phyloP scores from a whole-genome alignment of 2,329 filamentous ascomycete species.

The Cadophora gregata region DNA sequence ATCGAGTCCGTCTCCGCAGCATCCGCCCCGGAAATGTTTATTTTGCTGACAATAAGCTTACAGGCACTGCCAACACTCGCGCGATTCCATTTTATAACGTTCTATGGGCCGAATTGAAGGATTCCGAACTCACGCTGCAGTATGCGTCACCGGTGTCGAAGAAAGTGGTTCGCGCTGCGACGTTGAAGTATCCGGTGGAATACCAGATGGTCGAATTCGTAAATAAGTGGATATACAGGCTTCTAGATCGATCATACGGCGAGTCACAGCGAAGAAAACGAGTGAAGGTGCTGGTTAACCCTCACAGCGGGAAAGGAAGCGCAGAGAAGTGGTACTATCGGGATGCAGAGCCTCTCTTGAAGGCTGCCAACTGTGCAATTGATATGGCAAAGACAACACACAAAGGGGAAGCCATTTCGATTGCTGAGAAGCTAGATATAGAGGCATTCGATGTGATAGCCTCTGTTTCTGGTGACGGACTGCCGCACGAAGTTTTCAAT shows the following conservation, averaged over 20 bases:
- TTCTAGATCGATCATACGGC: conserved; percentile 76
- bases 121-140: conserved; percentile 69
- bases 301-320: conserved; percentile 82
- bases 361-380: conserved; percentile 77
- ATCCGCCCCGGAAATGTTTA: conserved; percentile 14
- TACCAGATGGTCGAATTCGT: conserved; percentile 39
- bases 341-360: conserved; percentile 81
- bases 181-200: conserved; percentile 64
- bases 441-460: conserved; percentile 84
- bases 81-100: conserved; percentile 82
- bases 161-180: conserved; percentile 63
- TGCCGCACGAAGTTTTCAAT: conserved; percentile 94
- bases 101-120: conserved; percentile 75
- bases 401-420: conserved; percentile 78
- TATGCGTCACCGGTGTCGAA: conserved; percentile 70
- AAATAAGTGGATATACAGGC: conserved; percentile 62
- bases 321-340: conserved; percentile 76
- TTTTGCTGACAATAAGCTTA: conserved; percentile 29
- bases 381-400: conserved; percentile 76
- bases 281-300: conserved; percentile 89
- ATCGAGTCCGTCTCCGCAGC: conserved; percentile 47
- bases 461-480: conserved; percentile 89
- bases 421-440: conserved; percentile 77
- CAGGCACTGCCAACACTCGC: conserved; percentile 45
- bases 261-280: conserved; percentile 72